Evolutionary conservation across 75 land plant species (phyloP), one percentile per base, ranked within the genome.

Genomic region (Pseudotsuga menziesii): DNA sequence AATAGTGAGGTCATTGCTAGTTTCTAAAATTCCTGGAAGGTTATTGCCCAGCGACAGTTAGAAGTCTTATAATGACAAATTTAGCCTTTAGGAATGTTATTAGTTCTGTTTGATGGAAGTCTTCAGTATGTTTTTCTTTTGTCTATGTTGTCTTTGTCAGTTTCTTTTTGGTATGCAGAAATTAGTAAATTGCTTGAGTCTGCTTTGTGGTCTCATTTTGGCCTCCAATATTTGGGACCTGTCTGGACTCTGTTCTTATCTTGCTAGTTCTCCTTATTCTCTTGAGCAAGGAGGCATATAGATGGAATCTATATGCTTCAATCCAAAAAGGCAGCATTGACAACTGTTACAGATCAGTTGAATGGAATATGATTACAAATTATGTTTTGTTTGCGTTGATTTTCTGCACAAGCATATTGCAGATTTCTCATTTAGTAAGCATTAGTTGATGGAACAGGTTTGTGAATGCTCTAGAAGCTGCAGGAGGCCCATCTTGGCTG

Each of bases 401-500:
- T 69, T 0, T 41, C 23, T 41, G 52, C 17, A 41, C 13, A 69
- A 69, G 9, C 12, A 48, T 11, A 48, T 48, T 1, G 12, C 9
- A 11, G 52, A 20, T 16, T 69, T n/a, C 35, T n/a, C 22, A 13
- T 41, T 69, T 69, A 69, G 23, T 23, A 20, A 3, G 72, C 54
- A 41, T 15, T 41, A 12, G 39, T n/a, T 41, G 25, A 41, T 69
- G 25, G 72, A 27, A 15, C 77, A 93, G 96, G 76, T 94, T 90
- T 69, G 80, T 91, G 16, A 97, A 97, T 82, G 78, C 79, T 19
- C 76, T 97, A 69, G 98, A 97, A 66, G 74, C 78, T 67, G 64
- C 76, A 36, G 95, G 98, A 58, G 99, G 95, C 14, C 82, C 98
- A 76, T n/a, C 79, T 26, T 88, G 83, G 89, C 90, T 97, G 44